A percentile compares a stretch with the other conserved stretches of the same genome.
Conservation (phyloP, 1,284 basidiomycete species). For the Ceratobasidium sp. region DNA sequence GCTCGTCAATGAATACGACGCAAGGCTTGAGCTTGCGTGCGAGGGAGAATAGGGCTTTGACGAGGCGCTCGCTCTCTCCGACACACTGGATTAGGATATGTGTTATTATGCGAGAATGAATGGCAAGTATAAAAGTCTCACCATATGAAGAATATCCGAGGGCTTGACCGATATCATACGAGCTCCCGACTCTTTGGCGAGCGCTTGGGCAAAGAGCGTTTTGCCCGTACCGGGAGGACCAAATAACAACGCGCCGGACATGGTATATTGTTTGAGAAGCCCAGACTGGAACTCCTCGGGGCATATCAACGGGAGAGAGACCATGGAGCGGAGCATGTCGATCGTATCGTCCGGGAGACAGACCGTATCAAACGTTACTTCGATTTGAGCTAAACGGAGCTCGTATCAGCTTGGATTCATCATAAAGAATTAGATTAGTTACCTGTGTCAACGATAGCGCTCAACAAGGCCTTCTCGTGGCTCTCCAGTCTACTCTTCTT, state of each 20-base stretch:
- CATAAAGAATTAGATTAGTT: constrained; percentile 45
- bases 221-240: constrained; percentile 92
- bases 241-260: constrained; percentile 89
- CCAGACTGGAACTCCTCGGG: constrained; percentile 90
- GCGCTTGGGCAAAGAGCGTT: constrained; percentile 86
- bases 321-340: constrained; percentile 87
- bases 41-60: constrained; percentile 88
- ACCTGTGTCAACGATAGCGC: constrained; percentile 86
- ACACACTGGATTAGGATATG: constrained; percentile 67
- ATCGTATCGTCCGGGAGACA: constrained; percentile 85
- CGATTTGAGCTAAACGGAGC: constrained; percentile 66
- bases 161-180: constrained; percentile 61
- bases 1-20: constrained; percentile 95
- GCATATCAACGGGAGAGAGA: constrained; percentile 88
- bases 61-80: constrained; percentile 94
- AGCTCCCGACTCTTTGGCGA: constrained; percentile 90
- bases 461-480: constrained; percentile 78
- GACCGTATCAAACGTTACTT: constrained; percentile 83
- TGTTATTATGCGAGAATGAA: neutral
- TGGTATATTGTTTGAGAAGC: constrained; percentile 87
- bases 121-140: constrained; percentile 53
- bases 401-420: constrained; percentile 14
- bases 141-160: constrained; percentile 87
- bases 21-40: constrained; percentile 90
- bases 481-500: constrained; percentile 76